These are phyloP conservation scores for Colletotrichum limetticola DNA, from an alignment of 2,329 filamentous ascomycete genomes.

Conservation along the genomic window DNA sequence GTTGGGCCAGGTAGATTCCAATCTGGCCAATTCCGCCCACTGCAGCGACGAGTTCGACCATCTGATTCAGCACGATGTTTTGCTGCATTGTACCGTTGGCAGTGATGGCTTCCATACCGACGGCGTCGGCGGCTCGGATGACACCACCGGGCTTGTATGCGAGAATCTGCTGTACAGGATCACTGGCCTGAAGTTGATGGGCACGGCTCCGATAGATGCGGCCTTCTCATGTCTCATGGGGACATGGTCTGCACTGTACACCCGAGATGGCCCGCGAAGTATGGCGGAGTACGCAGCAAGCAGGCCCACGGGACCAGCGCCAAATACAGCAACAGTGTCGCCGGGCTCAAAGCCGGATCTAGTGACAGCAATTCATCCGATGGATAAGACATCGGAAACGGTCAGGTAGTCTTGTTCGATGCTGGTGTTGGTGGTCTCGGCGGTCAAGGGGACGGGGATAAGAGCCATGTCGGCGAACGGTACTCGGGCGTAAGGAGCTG, in stretches of 20 bases:
- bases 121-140: conserved; percentile 35
- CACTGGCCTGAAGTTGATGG: conserved; percentile 34
- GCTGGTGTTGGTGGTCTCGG: conserved; percentile 55
- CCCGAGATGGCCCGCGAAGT: conserved; percentile 38
- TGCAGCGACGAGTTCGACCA: conserved; percentile 24
- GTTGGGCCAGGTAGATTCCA: conserved; percentile 20
- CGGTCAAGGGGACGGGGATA: conserved; percentile 60
- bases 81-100: conserved; percentile 24
- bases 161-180: conserved; percentile 35
- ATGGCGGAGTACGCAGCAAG: conserved; percentile 52
- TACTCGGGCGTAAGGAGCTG: conserved; percentile 66
- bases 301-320: conserved; percentile 71
- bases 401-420: conserved; percentile 69
- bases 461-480: conserved; percentile 75
- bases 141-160: conserved; percentile 30
- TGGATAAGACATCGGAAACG: conserved; percentile 56
- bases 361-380: conserved; percentile 65
- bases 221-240: conserved; percentile 36
- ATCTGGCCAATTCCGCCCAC: conserved; percentile 38
- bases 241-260: conserved; percentile 39
- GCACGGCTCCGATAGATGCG: conserved; percentile 33
- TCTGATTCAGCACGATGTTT: conserved; percentile 32
- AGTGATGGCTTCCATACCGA: conserved; percentile 36
- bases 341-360: no score
- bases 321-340: conserved; percentile 72